Percentiles rank a stretch among this genome's conserved stretches.
Evolutionary conservation across 768 basidiomycete genomes (phyloP).

Genomic region (Pholiota microspora): DNA sequence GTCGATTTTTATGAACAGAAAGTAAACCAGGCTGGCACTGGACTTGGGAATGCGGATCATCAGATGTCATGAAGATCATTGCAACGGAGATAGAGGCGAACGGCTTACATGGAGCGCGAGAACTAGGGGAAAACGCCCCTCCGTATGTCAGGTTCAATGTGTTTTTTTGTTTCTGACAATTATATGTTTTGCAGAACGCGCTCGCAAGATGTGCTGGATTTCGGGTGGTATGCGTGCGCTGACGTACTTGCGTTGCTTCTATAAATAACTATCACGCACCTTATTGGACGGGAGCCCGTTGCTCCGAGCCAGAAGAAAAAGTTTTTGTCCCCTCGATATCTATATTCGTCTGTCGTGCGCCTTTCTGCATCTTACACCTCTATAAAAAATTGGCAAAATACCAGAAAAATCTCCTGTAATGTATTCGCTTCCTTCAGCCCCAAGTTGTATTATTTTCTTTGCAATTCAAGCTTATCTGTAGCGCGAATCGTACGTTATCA

Average conservation of each 20-base stretch:
- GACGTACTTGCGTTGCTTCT: slow-evolving; percentile 59
- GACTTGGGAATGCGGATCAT: slow-evolving; percentile 44
- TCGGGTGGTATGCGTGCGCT: slow-evolving; percentile 51
- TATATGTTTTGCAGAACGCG: slow-evolving; percentile 29
- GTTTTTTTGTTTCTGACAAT: slow-evolving; percentile 32
- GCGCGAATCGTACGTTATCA: slow-evolving; percentile 23
- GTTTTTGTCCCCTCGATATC: slow-evolving; percentile 33
- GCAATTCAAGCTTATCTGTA: slow-evolving; percentile 5
- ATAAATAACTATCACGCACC: slow-evolving; percentile 18
- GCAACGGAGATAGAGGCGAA: slow-evolving; percentile 59
- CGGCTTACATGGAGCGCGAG: slow-evolving; percentile 45
- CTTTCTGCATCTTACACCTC: slow-evolving; percentile 16
- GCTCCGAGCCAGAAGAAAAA: slow-evolving; percentile 44
- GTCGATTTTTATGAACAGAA: slow-evolving; percentile 56
- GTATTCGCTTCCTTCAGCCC: slow-evolving; percentile 2
- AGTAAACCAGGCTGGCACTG: slow-evolving; percentile 37
- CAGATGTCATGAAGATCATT: slow-evolving; percentile 57
- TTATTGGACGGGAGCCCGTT: slow-evolving; percentile 32
- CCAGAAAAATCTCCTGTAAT: slow-evolving; percentile 11
- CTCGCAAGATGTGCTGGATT: slow-evolving; percentile 49
- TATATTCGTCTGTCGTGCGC: slow-evolving; percentile 20
- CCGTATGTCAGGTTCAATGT: slow-evolving; percentile 43
- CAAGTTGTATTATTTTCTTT: slow-evolving; percentile 9
- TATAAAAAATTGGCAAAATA: slow-evolving; percentile 13
- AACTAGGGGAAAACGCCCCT: no score